Percentiles rank a stretch among this genome's conserved stretches.
Evolutionary conservation across 2,329 filamentous ascomycete genomes (phyloP).

Genomic region (Plectosphaerella plurivora): DNA sequence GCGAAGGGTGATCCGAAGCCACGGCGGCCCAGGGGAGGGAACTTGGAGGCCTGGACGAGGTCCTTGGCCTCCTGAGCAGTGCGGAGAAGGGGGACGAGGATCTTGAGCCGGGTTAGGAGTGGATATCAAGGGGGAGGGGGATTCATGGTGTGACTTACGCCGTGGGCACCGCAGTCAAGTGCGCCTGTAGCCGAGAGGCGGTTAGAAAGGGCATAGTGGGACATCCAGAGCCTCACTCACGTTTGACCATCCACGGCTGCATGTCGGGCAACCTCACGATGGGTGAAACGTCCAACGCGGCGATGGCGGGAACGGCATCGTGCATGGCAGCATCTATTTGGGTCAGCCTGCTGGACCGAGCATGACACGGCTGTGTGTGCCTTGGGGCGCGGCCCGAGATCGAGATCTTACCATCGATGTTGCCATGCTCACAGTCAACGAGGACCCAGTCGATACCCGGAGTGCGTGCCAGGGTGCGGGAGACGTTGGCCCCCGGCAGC

Average conservation of each 20-base stretch:
- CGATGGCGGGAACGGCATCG: constrained; percentile 48
- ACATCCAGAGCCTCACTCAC: constrained; percentile 26
- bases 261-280: constrained; percentile 51
- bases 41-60: constrained; percentile 49
- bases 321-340: constrained; percentile 44
- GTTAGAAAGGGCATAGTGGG: neutral
- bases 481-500: constrained; percentile 56
- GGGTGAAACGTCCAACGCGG: constrained; percentile 37
- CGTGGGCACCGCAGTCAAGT: constrained; percentile 53
- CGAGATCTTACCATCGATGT: constrained; percentile 39
- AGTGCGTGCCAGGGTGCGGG: constrained; percentile 53
- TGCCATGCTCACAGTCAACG: constrained; percentile 52
- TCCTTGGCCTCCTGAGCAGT: constrained; percentile 46
- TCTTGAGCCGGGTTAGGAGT: constrained; percentile 19
- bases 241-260: constrained; percentile 52
- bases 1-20: constrained; percentile 54
- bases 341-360: neutral
- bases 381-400: no score
- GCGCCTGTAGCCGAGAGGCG: constrained; percentile 35
- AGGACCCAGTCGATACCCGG: constrained; percentile 64
- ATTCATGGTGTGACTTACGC: constrained; percentile 25
- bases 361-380: no score
- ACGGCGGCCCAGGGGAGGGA: constrained; percentile 48
- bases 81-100: constrained; percentile 50
- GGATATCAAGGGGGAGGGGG: neutral